Percentiles rank a stretch among this genome's conserved stretches.
Evolutionary conservation across 148 eudicot genomes (phyloP).

Genomic region (Fagopyrum tataricum): DNA sequence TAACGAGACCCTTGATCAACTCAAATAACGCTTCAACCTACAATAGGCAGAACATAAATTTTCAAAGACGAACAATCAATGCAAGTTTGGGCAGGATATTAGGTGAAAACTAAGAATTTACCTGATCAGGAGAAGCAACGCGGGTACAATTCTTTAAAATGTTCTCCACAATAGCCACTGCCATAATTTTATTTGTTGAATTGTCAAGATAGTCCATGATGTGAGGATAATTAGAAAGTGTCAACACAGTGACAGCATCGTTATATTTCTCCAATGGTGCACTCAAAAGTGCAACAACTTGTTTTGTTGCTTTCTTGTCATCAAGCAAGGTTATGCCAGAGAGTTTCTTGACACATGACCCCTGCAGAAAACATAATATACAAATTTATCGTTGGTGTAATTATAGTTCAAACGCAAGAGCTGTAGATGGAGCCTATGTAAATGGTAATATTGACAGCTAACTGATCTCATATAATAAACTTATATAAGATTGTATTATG

Average conservation of each 20-base stretch:
- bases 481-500: not conserved
- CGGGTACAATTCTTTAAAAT: conserved; percentile 67
- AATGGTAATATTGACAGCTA: not conserved
- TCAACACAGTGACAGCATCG: conserved; percentile 82
- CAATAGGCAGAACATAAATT: conserved; percentile 22
- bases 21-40: conserved; percentile 95
- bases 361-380: conserved; percentile 38
- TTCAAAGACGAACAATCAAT: conserved; percentile 10
- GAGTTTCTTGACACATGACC: conserved; percentile 84
- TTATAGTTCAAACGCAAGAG: not conserved
- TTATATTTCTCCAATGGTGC: conserved; percentile 95
- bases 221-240: conserved; percentile 93
- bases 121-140: conserved; percentile 89
- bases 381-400: not conserved
- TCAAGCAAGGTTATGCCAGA: conserved; percentile 76
- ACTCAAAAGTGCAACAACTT: conserved; percentile 93
- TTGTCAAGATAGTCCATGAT: conserved; percentile 95
- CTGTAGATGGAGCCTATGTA: not conserved
- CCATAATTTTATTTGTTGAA: conserved; percentile 91
- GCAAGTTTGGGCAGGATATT: not conserved
- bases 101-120: conserved; percentile 15
- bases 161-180: conserved; percentile 88
- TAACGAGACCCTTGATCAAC: conserved; percentile 84
- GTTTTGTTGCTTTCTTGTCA: conserved; percentile 89
- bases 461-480: not conserved